Conservation (phyloP, 2,329 filamentous ascomycete species). For the Triangularia verruculosa region DNA sequence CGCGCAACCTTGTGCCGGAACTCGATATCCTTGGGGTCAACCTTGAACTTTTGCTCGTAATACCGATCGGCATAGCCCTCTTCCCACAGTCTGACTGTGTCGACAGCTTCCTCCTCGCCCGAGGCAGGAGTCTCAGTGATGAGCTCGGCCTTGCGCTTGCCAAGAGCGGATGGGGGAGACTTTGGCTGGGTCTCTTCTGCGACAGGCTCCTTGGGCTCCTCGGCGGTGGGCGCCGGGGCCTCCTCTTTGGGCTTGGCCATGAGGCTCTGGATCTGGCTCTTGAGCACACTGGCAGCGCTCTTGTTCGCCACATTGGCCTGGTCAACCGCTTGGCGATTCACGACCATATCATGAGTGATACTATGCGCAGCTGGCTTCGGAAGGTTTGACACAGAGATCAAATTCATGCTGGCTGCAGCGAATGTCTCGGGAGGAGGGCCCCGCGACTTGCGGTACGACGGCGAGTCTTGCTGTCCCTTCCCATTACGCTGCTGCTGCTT, state of each 20-base stretch:
- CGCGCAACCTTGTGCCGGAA: constrained; percentile 87
- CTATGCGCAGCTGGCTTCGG: constrained; percentile 46
- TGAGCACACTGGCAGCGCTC: constrained; percentile 85
- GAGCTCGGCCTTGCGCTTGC: constrained; percentile 73
- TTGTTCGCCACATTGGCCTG: constrained; percentile 84
- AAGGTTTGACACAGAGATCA: constrained; percentile 45
- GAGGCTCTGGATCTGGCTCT: constrained; percentile 67
- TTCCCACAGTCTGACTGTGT: constrained; percentile 90
- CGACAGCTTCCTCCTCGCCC: constrained; percentile 63
- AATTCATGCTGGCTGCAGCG: constrained; percentile 21
- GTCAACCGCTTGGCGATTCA: constrained; percentile 65
- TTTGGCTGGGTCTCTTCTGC: constrained; percentile 17
- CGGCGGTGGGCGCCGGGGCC: constrained; percentile 13
- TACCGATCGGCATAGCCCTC: constrained; percentile 93
- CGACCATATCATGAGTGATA: constrained; percentile 83
- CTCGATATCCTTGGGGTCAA: constrained; percentile 72
- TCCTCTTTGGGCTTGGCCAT: constrained; percentile 26
- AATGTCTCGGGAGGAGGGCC: constrained; percentile 15
- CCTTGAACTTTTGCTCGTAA: constrained; percentile 94
- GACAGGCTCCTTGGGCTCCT: constrained; percentile 8
- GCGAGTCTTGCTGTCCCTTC: constrained; percentile 36
- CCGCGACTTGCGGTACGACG: constrained; percentile 19
- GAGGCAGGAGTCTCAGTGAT: constrained; percentile 56
- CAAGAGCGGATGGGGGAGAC: constrained; percentile 30
- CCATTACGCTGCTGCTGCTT: constrained; percentile 32